phyloP scores from a whole-genome alignment of 495 filamentous ascomycete species.

The Podospora pseudocomata region DNA sequence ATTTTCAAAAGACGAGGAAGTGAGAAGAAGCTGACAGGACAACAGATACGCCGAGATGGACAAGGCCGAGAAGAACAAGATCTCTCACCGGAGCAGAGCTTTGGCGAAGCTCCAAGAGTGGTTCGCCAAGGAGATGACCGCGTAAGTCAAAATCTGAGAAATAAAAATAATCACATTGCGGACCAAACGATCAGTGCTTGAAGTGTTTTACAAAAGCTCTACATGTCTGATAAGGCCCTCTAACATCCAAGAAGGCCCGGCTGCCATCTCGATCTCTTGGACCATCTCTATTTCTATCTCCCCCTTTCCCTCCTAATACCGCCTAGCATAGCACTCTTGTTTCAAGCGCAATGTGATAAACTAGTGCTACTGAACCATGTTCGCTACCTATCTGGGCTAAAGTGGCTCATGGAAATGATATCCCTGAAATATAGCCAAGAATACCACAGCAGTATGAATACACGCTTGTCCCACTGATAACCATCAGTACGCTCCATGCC shows the following conservation, averaged over 20 bases:
- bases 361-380: too few species aligned
- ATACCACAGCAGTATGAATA: background rate
- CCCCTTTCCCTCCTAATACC: too few species aligned
- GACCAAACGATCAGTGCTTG: too few species aligned
- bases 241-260: too few species aligned
- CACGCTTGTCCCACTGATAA: background rate
- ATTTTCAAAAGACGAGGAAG: background rate
- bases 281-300: too few species aligned
- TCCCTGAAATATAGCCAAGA: background rate
- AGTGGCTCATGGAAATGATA: background rate
- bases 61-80: conserved; percentile 82
- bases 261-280: too few species aligned
- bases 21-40: background rate
- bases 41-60: conserved; percentile 88
- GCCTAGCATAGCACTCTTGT: too few species aligned
- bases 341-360: too few species aligned
- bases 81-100: conserved; percentile 61
- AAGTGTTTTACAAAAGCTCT: too few species aligned
- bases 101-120: conserved; percentile 47
- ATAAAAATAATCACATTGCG: background rate
- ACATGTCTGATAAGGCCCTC: too few species aligned
- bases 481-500: background rate
- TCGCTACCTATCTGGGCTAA: background rate
- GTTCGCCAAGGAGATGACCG: conserved; percentile 56
- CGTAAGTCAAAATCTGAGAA: conserved; percentile 14